Base-by-base conservation (phyloP, 2,329 filamentous ascomycete species). In the Aspergillus hortae region DNA sequence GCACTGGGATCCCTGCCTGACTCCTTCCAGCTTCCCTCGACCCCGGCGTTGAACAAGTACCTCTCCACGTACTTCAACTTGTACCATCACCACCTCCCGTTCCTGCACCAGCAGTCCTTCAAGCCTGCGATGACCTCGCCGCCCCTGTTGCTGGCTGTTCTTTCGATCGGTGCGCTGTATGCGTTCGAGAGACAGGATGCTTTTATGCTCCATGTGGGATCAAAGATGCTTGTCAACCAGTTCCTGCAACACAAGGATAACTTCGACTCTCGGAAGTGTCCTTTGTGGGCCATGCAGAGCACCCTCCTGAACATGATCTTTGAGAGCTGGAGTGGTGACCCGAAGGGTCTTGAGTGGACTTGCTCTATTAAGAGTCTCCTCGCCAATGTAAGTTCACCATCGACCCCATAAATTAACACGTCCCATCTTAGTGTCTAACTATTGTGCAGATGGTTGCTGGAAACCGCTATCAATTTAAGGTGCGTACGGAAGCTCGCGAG, bases 221-320 rank as follows among this genome's bases (percentile, higher is more conserved):
- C 94, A 54, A 99, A 97, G 78, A 89, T 97, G 25, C 82, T 99
- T 15, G 92, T 97, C 64, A 96, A 95, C 68, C 90, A 96, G 70
- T 97, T 97, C 72, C 74, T 99, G 56, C 91, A 96, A 74, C 95
- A 96, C 77, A 96, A 96, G 79, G 92, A 96, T 71, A 96, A 95
- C 74, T 97, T 97, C 72, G 96, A 92, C 78, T 97, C 94, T 7
- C 86, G 92, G 63, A 97, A 96, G 72, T 97, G 92, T 65, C 94
- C 94, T 4, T 75, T 99, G 12, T 97, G 94, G 92, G 94, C 92
- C 44, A 97, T 97, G 90, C 94, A 99, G 71, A 90, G 90, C 70
- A 95, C 92, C 3, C 78, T 99, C 49, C 79, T 99, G 53, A 99
- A 99, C 79, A 97, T 97, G 94, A 87, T 96, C 60, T 97, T 99